Evolutionary conservation across 805 yeast species (phyloP), one percentile per base, ranked within the genome.

Genomic region (Nakazawaea anatomiae): DNA sequence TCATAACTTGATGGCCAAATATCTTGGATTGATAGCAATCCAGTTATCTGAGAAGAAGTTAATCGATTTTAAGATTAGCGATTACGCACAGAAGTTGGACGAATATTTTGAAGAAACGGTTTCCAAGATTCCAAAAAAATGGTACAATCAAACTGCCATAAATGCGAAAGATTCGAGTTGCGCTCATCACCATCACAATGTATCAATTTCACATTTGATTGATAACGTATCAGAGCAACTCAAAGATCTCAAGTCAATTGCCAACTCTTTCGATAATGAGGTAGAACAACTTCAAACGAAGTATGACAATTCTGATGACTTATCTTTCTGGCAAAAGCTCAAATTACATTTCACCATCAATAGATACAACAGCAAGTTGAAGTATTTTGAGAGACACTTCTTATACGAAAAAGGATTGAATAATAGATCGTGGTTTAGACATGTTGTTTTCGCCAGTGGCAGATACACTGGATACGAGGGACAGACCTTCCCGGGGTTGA

Each of bases 381-480:
- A 63, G 51, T 62, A 56, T 43, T 66, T 74, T 39, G 86, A 81
- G 54, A 67, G 80, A 50, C 54, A 58, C 18, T 78, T 81, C 58
- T 54, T 79, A 42, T 60, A 74, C 56, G 65, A 70, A 2, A 66
- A 69, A 3, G 87, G 87, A 1, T 67, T 81, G 18, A 73, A 70
- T 12, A 69, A 66, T 42, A 69, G 86, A 48, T 61, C 69, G 2
- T 82, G 85, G 85, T 81, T 75, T 66, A 79, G 75, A 61, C 87
- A 82, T 60, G 64, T 74, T 42, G 70, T 80, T n/a, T 81, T 68
- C 60, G 81, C 85, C 2, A 79, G 83, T 45, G 84, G 83, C 1
- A 61, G 82, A 45, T 74, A 76, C 63, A 80, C 83, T 0, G 86
- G 86, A 1, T 80, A 81, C 54, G 74, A 76, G n/a, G 84, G 83